phyloP scores from a whole-genome alignment of 2,329 filamentous ascomycete species.

The Podosphaera xanthii region DNA sequence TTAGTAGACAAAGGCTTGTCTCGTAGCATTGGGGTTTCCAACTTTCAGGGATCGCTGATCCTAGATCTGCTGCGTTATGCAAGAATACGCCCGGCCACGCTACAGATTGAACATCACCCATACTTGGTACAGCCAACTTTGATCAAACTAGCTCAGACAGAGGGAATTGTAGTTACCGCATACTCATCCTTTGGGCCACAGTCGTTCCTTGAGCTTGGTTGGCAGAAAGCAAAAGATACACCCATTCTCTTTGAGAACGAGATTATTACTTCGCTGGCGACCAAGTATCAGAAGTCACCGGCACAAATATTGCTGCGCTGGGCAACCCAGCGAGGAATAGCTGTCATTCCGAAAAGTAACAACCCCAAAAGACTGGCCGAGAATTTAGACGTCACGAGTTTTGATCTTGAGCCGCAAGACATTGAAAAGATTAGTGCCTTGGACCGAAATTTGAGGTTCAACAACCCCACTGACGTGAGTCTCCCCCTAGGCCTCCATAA shows the following conservation, averaged over 20 bases:
- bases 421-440: constrained; percentile 42
- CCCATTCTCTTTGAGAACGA: constrained; percentile 50
- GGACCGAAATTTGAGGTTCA: constrained; percentile 48
- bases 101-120: constrained; percentile 81
- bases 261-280: constrained; percentile 38
- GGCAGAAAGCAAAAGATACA: constrained; percentile 41
- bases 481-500: neutral
- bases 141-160: constrained; percentile 41
- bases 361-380: constrained; percentile 30
- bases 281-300: constrained; percentile 48
- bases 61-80: constrained; percentile 65
- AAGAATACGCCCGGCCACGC: constrained; percentile 47
- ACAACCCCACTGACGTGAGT: constrained; percentile 31
- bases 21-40: constrained; percentile 57
- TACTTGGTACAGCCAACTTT: constrained; percentile 60
- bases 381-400: constrained; percentile 44
- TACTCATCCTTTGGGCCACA: constrained; percentile 70
- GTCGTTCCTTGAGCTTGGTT: constrained; percentile 55
- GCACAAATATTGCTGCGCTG: constrained; percentile 70
- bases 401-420: constrained; percentile 42
- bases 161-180: constrained; percentile 54
- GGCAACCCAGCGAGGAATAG: constrained; percentile 62
- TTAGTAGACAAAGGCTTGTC: constrained; percentile 47
- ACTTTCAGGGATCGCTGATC: constrained; percentile 58
- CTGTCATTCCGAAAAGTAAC: constrained; percentile 64